phyloP scores from a whole-genome alignment of 768 basidiomycete genomes.

The Phallus indusiatus region DNA sequence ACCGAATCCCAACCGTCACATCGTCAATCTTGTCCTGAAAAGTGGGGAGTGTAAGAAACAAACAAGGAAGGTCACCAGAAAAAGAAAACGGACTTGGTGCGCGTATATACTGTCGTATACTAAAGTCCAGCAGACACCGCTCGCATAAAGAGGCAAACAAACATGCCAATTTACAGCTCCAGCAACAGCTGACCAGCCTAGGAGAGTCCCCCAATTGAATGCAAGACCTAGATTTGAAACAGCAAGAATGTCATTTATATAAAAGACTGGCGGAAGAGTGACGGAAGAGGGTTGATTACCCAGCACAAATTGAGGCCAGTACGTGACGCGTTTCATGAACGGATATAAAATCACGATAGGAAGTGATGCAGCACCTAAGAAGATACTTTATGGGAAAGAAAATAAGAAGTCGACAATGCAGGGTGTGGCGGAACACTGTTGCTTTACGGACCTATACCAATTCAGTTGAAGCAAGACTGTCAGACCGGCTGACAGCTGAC shows the following conservation, averaged over 20 bases:
- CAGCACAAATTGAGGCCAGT: slow-evolving; percentile 95
- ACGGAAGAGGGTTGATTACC: slow-evolving; percentile 37
- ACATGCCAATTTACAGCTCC: slow-evolving; percentile 74
- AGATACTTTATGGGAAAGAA: slow-evolving; percentile 46
- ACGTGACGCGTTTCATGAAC: slow-evolving; percentile 91
- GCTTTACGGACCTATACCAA: slow-evolving; percentile 73
- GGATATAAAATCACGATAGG: slow-evolving; percentile 86
- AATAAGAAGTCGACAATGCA: not conserved
- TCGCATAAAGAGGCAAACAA: slow-evolving; percentile 81
- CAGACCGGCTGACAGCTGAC: slow-evolving; percentile 74
- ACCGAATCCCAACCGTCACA: slow-evolving; percentile 76
- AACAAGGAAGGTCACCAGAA: not conserved
- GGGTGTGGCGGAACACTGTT: not conserved
- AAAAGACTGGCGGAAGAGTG: not conserved
- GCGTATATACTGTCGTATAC: slow-evolving; percentile 98
- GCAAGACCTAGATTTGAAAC: slow-evolving; percentile 54
- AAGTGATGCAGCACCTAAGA: slow-evolving; percentile 86
- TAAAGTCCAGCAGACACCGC: slow-evolving; percentile 87
- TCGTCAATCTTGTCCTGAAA: slow-evolving; percentile 88
- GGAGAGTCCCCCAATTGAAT: slow-evolving; percentile 94
- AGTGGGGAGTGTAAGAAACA: not conserved
- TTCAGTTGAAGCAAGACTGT: slow-evolving; percentile 86
- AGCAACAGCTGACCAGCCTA: slow-evolving; percentile 93
- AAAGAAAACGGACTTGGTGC: slow-evolving; percentile 59
- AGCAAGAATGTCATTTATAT: not conserved